A percentile compares a stretch with the other conserved stretches of the same genome.
These are phyloP conservation scores for Coix lacrymajobi DNA, from an alignment of 176 grass and related monocot species.

Conservation along the genomic window DNA sequence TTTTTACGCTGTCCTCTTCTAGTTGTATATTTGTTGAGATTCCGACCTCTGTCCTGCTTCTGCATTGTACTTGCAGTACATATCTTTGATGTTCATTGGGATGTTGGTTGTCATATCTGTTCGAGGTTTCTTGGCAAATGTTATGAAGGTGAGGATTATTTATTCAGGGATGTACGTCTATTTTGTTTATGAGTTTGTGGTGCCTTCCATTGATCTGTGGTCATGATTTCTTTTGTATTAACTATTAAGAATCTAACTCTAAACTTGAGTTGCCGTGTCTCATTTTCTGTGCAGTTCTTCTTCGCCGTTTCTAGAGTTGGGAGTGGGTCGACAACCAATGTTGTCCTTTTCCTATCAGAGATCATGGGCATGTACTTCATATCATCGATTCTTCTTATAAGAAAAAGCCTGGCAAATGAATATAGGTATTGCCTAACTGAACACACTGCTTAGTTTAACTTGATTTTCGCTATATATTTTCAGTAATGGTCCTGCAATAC, in stretches of 20 bases:
- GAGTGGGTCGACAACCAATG: conserved; percentile 89
- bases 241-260: not conserved
- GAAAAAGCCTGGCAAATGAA: conserved; percentile 92
- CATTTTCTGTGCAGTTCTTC: conserved; percentile 74
- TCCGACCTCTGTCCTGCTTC: conserved; percentile 21
- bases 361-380: conserved; percentile 99
- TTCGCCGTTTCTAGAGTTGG: conserved; percentile 98
- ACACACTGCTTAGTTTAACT: not conserved
- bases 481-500: not conserved
- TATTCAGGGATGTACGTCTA: not conserved
- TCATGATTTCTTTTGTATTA: not conserved
- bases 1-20: not conserved
- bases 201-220: conserved; percentile 3
- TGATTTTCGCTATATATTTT: not conserved
- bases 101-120: conserved; percentile 98
- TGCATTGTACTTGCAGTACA: conserved; percentile 50
- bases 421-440: conserved; percentile 59
- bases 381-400: conserved; percentile 97
- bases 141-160: conserved; percentile 73
- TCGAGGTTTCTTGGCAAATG: conserved; percentile 92
- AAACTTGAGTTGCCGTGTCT: not conserved
- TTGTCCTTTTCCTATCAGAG: conserved; percentile 94
- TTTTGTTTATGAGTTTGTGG: conserved; percentile 6
- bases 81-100: conserved; percentile 98
- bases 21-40: not conserved